Base-by-base conservation (phyloP, 352 stramenopile genomes). In the Pythium chondricola region DNA sequence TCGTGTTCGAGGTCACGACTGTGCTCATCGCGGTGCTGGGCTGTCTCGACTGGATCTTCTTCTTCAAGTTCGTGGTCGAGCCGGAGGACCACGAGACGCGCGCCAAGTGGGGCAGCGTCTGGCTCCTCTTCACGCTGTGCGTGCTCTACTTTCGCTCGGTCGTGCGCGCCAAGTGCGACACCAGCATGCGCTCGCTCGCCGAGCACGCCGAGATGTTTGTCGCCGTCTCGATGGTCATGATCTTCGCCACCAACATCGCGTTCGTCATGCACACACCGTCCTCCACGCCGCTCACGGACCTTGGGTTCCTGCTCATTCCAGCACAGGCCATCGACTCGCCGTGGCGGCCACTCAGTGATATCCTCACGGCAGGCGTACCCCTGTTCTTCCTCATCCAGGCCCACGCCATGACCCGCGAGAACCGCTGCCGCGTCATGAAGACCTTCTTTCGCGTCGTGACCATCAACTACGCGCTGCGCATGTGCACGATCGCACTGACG, bases 241-340 rank as follows among this genome's bases (percentile, higher is more conserved):
- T 73, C 8, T 63, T 76, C 29, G 61, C 57, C 11, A 65, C 53
- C 25, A 80, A 80, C 52, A 57, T 74, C 17, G 66, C 65, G 18
- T 71, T 71, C 22, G 66, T 60, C 39, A 43, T 80, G 16, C 69
- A 77, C 43, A 50, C 43, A 17, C 69, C 69, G 25, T 64, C 62
- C 1, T 40, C 33, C 16, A 59, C 43, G 16, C 63, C 61, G n/a
- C 52, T 80, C 13, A 59, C 55, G n/a, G 69, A 80, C 46, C 45
- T 80, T n/a, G 66, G 69, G 36, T 79, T 79, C 54, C 57, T 69
- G 49, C 48, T 79, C 22, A 52, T 76, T 17, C 65, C 69, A 11
- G 54, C 54, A 45, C 59, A 69, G 26, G 43, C 44, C 16, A 51
- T 55, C 3, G 27, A 69, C 36, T 69, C 61, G 35, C 20, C 24